Base-by-base conservation (phyloP, 1,284 basidiomycete species). In the Golubevia pallescens region DNA sequence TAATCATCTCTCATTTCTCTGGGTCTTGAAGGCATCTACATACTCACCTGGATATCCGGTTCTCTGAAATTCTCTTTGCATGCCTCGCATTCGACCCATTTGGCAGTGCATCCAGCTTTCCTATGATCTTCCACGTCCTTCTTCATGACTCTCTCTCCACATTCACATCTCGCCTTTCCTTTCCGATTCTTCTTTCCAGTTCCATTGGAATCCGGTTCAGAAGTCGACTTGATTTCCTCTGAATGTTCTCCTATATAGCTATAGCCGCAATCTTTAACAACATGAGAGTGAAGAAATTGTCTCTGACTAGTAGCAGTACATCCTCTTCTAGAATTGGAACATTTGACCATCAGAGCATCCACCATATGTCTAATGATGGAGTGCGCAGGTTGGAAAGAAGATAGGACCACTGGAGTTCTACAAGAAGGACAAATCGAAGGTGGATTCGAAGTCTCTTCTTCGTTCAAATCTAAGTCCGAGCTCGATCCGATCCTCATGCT, bases 361-460 rank as follows among this genome's bases (percentile, higher is more conserved):
- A 78, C 76, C 70, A 78, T 77, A 60, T 77, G 74, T 28, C 71
- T 71, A 65, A 78, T 72, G 19, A 78, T 65, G 6, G 73, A 64
- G 2, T 72, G 69, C 1, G 74, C 71, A 1, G 76, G 71, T 21
- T 63, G 57, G 54, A 77, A 71, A 19, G 68, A 61, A 14, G 58
- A 52, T 2, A 74, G 63, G 5, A 59, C 42, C 20, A 70, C 63
- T 3, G 60, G 2, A 2, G 73, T 69, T 24, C 76, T 53, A 58
- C 76, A 78, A 2, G 68, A 71, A 0, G 76, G 76, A 57, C 76
- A 78, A 1, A 70, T 58, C 3, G 42, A 48, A 48, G 42, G 42
- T 38, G 52, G 55, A 2, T n/a, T 6, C 1, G 62, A 3, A 1
- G 55, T 24, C 23, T 14, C 19, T 16, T 60, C 62, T 19, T 34